A percentile compares a stretch with the other conserved stretches of the same genome.
Conservation (phyloP, 306 rosid genomes). For the Inga laurina region DNA sequence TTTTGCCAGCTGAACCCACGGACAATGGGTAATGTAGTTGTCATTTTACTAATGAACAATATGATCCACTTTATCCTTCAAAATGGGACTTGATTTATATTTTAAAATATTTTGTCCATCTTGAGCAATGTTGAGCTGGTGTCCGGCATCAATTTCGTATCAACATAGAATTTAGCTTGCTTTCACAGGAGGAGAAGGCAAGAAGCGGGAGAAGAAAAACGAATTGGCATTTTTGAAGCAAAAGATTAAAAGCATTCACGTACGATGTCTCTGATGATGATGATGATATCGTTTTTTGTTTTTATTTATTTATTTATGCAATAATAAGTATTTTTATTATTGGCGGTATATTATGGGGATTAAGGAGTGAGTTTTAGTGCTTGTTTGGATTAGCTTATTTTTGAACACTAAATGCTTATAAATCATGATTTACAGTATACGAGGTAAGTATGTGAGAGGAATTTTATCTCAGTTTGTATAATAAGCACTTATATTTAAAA, state of each 20-base stretch:
- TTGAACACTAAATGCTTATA: too few relatives aligned
- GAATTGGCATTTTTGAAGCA: background rate
- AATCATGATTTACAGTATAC: too few relatives aligned
- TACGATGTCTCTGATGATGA: background rate
- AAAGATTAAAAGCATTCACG: background rate
- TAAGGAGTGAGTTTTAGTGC: background rate
- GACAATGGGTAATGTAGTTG: too few relatives aligned
- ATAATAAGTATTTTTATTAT: background rate
- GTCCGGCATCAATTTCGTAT: background rate
- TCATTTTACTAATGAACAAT: background rate
- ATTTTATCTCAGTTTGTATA: too few relatives aligned
- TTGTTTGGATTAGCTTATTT: too few relatives aligned
- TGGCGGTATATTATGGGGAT: background rate
- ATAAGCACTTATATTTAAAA: too few relatives aligned
- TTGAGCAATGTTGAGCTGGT: background rate
- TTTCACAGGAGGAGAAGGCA: background rate
- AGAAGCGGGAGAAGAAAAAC: background rate
- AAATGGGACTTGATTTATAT: background rate
- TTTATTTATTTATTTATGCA: background rate
- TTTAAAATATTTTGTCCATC: background rate
- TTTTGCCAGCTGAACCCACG: too few relatives aligned
- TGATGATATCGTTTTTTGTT: background rate
- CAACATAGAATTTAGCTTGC: background rate
- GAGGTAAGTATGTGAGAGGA: too few relatives aligned
- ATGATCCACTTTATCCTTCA: background rate